phyloP scores from a whole-genome alignment of 345 rosid genomes.

The Aquilaria sinensis region DNA sequence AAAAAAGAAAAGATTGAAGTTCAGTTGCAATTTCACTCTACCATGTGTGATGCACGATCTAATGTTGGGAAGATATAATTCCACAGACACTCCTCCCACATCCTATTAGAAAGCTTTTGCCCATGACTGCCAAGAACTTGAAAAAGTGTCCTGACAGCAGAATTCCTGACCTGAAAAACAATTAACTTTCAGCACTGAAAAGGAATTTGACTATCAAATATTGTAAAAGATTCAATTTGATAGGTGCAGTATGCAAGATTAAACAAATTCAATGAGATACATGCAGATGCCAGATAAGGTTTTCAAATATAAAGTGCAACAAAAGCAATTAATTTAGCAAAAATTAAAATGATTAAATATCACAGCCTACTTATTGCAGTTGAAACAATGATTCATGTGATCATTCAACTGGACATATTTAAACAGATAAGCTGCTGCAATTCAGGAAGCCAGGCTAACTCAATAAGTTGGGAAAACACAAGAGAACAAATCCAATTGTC shows the following conservation, averaged over 20 bases:
- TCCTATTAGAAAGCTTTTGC: constrained; percentile 77
- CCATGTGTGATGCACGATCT: constrained; percentile 93
- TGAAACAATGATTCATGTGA: no score
- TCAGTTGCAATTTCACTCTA: constrained; percentile 19
- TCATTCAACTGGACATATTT: no score
- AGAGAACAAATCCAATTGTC: no score
- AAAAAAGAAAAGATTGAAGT: not conserved
- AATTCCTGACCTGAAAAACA: constrained; percentile 78
- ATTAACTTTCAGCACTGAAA: constrained; percentile 7
- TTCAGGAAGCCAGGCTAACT: no score
- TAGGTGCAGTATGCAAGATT: not conserved
- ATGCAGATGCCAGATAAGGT: not conserved
- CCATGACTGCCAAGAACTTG: constrained; percentile 93
- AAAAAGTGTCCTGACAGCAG: constrained; percentile 91
- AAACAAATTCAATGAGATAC: no score
- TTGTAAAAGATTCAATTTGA: not conserved
- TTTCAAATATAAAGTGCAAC: not conserved
- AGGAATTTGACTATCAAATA: not conserved
- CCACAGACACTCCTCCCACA: constrained; percentile 99
- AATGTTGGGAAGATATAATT: constrained; percentile 89
- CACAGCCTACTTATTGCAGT: no score
- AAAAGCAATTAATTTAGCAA: constrained; percentile 5
- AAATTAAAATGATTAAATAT: not conserved
- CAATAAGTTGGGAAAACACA: no score
- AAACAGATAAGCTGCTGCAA: no score